Base-by-base conservation (phyloP, 331 rosid species). In the Stylosanthes scabra region DNA sequence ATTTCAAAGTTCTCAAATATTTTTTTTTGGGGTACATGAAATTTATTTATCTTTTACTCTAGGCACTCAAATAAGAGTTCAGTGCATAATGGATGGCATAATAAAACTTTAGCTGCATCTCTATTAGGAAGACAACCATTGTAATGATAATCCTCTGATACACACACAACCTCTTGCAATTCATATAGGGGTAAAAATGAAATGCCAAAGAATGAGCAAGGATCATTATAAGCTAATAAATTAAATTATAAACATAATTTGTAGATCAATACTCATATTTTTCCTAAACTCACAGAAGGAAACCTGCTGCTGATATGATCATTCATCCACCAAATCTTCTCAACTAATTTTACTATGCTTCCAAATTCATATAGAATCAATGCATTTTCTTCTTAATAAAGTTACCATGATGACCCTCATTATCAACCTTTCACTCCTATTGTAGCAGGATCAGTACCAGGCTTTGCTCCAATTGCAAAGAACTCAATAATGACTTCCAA, bases 401-500 rank as follows among this genome's bases (percentile, higher is more conserved):
- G n/a, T 20, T 14, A 8, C 34, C 47, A 40, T 31, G 40, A 65
- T 28, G 64, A 63, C 61, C 12, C 55, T 34, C 13, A 56, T 73
- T 73, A 20, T 61, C 54, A 58, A 27, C 45, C 42, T 80, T 80
- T 80, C 0, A 77, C 68, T 64, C 84, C 84, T 0, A 76, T 2
- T 20, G 71, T 8, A 15, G 83, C 70, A 45, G 76, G 74, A 76
- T 83, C 88, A 56, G 82, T 73, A 58, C 85, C 76, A 3, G 85
- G 88, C 56, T 72, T 88, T 0, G 83, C 83, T 59, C 88, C 90
- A 58, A 86, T 75, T 11, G 90, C 90, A 25, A 88, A 88, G 56
- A 88, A 86, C 79, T 90, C 96, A 27, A 74, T 86, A 1, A 90
- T 88, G 71, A 90, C 93, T 85, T 90, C 96, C 11, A 86, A 75